These are phyloP conservation scores for Cryphonectria radicalis DNA, from an alignment of 2,329 filamentous ascomycete species.

Conservation along the genomic window DNA sequence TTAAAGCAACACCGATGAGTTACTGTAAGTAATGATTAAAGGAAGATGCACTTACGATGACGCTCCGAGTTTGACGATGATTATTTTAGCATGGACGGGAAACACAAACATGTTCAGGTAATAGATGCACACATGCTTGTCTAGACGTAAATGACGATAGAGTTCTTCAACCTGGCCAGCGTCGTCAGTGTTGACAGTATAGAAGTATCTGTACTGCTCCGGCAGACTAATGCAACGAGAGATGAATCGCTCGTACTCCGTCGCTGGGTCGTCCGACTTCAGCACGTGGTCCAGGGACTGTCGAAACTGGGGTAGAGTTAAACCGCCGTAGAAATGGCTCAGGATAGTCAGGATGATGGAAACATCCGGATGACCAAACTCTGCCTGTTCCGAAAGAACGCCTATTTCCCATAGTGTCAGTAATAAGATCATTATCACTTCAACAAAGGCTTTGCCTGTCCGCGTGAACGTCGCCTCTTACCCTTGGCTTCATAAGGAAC, in stretches of 20 bases:
- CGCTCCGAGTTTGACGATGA: constrained; percentile 63
- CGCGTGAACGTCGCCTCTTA: neutral
- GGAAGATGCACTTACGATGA: constrained; percentile 47
- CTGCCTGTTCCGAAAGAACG: constrained; percentile 62
- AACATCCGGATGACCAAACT: constrained; percentile 72
- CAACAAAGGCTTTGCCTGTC: neutral
- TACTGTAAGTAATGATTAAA: neutral
- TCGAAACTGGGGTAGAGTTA: constrained; percentile 53
- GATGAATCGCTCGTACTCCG: constrained; percentile 59
- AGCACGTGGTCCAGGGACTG: constrained; percentile 55
- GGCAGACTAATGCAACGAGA: constrained; percentile 47
- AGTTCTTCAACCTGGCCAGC: constrained; percentile 52
- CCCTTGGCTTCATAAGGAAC: constrained; percentile 69
- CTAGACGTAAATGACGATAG: constrained; percentile 54
- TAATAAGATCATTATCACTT: no score
- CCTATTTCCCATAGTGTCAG: constrained; percentile 41
- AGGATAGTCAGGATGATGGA: constrained; percentile 68
- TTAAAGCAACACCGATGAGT: no score
- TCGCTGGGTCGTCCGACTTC: constrained; percentile 59
- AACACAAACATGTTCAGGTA: constrained; percentile 69
- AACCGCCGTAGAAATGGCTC: constrained; percentile 67
- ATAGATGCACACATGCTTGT: constrained; percentile 58
- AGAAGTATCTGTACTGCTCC: constrained; percentile 54
- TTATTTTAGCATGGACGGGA: constrained; percentile 66
- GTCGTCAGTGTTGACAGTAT: constrained; percentile 64